These are phyloP conservation scores for Dissophora ornata DNA, from an alignment of 192 early-diverging fungal genomes.

Conservation along the genomic window DNA sequence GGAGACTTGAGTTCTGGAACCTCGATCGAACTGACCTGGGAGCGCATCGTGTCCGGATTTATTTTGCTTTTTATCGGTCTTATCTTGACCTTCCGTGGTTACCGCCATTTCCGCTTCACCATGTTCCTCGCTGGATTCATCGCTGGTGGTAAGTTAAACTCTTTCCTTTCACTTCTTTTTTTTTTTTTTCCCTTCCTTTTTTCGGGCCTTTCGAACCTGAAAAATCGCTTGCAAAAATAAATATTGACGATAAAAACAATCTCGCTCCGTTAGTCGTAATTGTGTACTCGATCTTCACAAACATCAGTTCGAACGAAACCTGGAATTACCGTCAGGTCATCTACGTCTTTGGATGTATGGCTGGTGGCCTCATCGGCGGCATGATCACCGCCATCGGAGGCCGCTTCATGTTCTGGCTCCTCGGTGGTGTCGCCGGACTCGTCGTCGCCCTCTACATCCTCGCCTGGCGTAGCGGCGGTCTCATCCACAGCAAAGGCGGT, in stretches of 20 bases:
- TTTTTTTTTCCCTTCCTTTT: not conserved
- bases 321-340: conserved; percentile 39
- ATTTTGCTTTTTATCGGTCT: conserved; percentile 24
- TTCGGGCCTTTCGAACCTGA: not conserved
- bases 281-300: conserved; percentile 36
- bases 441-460: conserved; percentile 30
- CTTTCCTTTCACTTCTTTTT: not conserved
- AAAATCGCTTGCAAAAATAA: not conserved
- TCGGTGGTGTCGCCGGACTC: conserved; percentile 19
- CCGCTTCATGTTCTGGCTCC: conserved; percentile 25
- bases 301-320: conserved; percentile 13
- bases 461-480: conserved; percentile 20
- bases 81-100: conserved; percentile 34
- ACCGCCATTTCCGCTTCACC: conserved; percentile 34
- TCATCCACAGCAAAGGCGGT: conserved; percentile 36
- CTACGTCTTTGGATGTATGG: conserved; percentile 42
- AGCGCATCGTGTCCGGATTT: conserved; percentile 31
- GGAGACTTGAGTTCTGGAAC: too few species aligned
- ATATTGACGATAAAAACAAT: too few species aligned
- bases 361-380: conserved; percentile 23
- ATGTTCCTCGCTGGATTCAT: conserved; percentile 49
- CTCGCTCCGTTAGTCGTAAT: conserved; percentile 10
- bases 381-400: conserved; percentile 12
- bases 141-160: conserved; percentile 14
- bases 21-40: conserved; percentile 19